Percentiles rank a stretch among this genome's conserved stretches.
Evolutionary conservation across 140 eudicot species (phyloP).

Genomic region (Flaveria floridana): DNA sequence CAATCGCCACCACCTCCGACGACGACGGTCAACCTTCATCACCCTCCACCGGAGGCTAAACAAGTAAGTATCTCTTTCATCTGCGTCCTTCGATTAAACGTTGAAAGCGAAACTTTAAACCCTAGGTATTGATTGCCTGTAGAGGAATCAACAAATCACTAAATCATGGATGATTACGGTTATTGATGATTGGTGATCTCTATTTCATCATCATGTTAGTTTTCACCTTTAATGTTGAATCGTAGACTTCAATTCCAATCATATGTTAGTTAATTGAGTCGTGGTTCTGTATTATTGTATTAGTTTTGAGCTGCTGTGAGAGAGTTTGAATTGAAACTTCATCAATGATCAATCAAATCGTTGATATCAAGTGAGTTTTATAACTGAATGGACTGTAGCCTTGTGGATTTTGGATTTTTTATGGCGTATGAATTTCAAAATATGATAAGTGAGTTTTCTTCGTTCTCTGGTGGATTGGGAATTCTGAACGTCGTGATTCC

Average conservation of each 20-base stretch:
- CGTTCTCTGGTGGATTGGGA: background rate
- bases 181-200: background rate
- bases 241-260: background rate
- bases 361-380: background rate
- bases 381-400: constrained; percentile 3
- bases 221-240: background rate
- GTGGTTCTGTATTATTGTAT: background rate
- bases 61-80: constrained; percentile 11
- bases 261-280: background rate
- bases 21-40: background rate
- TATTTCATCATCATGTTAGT: background rate
- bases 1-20: background rate
- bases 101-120: background rate
- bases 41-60: constrained; percentile 7
- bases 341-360: background rate
- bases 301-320: background rate
- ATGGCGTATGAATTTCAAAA: background rate
- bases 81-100: constrained; percentile 3
- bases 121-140: constrained; percentile 14
- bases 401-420: background rate
- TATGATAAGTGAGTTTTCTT: background rate
- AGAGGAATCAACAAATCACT: background rate
- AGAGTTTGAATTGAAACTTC: background rate
- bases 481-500: background rate
- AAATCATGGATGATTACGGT: background rate